Base-by-base conservation (phyloP, 1,284 basidiomycete genomes). In the Apiotrichum siamense region DNA sequence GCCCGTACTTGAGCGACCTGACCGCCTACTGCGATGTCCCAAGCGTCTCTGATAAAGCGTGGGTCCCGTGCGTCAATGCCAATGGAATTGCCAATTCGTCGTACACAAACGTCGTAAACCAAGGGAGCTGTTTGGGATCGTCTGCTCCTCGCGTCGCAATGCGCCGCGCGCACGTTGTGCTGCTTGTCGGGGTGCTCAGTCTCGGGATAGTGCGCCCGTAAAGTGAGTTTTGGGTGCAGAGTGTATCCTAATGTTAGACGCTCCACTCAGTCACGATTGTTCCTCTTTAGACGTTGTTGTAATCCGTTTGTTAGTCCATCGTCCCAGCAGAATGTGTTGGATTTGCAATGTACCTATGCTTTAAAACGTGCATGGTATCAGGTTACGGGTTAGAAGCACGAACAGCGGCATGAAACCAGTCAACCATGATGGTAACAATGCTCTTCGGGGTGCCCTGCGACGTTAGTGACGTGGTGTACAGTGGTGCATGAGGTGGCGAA, bases 391-490 rank as follows among this genome's bases (percentile, higher is more conserved):
- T 29, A n/a, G 26, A 5, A 7, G 41, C 41, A 13, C 41, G 41
- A 15, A 43, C 41, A 4, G 41, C 41, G 27, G 41, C 41, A 15
- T 43, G 41, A 27, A 36, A 45, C 44, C 44, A 45, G n/a, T 35
- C 32, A 33, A 4, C 18, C 10, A 45, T 20, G 33, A 45, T 24
- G 6, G 44, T 36, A 5, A 33, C 33, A 18, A 45, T 45, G 21
- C 44, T 27, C 33, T 45, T 45, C 15, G 44, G 33, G 2, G 44
- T 45, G 33, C 32, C 20, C 44, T 43, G 41, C 7, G 4, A 13
- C 11, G 24, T 41, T 12, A 39, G 37, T 18, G 4, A 10, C 10
- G 25, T 7, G 17, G 17, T n/a, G n/a, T n/a, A n/a, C n/a, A n/a
- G n/a, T n/a, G n/a, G n/a, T n/a, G n/a, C n/a, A n/a, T n/a, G n/a